Conservation (phyloP, 1,139 yeast genomes). For the Candida neerlandica region DNA sequence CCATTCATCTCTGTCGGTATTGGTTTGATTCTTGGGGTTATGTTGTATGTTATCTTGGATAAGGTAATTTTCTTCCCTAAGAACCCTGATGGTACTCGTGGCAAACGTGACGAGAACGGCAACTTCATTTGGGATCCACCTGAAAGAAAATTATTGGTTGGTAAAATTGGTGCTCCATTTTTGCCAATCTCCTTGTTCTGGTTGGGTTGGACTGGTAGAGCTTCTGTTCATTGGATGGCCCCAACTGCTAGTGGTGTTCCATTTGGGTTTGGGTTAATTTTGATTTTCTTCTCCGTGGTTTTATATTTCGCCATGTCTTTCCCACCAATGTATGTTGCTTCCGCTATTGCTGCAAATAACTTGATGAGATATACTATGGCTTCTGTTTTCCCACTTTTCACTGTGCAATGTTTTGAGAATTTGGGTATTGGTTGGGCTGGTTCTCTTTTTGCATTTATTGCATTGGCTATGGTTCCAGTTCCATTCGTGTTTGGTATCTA, state of each 20-base stretch:
- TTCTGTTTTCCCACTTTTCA: slow-evolving; percentile 54
- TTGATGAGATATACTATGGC: slow-evolving; percentile 69
- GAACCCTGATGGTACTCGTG: slow-evolving; percentile 65
- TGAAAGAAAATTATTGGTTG: slow-evolving; percentile 41
- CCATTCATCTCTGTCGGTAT: slow-evolving; percentile 71
- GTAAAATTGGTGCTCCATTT: slow-evolving; percentile 61
- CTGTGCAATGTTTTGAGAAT: slow-evolving; percentile 45
- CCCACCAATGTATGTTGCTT: slow-evolving; percentile 75
- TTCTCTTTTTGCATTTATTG: slow-evolving; percentile 37
- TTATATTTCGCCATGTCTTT: slow-evolving; percentile 72
- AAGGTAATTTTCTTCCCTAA: slow-evolving; percentile 51
- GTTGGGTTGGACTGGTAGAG: slow-evolving; percentile 78
- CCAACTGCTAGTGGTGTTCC: slow-evolving; percentile 76
- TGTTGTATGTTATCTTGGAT: slow-evolving; percentile 52
- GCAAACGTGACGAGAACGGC: slow-evolving; percentile 57
- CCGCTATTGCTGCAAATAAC: slow-evolving; percentile 81
- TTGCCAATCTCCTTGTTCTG: slow-evolving; percentile 74
- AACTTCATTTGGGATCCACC: slow-evolving; percentile 46
- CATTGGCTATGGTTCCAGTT: slow-evolving; percentile 37
- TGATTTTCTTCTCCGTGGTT: slow-evolving; percentile 73
- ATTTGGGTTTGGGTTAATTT: slow-evolving; percentile 72
- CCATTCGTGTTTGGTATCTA: slow-evolving; percentile 52
- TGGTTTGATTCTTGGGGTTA: slow-evolving; percentile 60
- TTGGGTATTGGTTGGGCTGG: slow-evolving; percentile 44
- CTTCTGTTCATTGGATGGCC: slow-evolving; percentile 70